Base-by-base conservation (phyloP, 768 basidiomycete genomes). In the Rhodotorula graminis region DNA sequence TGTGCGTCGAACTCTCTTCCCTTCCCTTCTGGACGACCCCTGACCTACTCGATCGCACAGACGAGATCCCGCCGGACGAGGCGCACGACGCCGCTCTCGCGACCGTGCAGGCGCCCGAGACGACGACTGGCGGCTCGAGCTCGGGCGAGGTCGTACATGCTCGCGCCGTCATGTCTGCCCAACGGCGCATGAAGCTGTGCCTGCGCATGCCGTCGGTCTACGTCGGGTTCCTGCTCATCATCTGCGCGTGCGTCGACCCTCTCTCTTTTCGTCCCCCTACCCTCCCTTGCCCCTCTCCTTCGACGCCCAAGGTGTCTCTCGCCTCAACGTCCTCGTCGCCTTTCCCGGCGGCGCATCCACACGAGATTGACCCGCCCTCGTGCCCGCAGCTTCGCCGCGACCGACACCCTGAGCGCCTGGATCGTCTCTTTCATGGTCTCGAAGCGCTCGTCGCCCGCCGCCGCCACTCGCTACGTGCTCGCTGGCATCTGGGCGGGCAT, bases 51-150 rank as follows among this genome's bases (percentile, higher is more conserved):
- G 12, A 2, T 8, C 18, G 21, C 6, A 12, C 71, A 76, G 74
- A 70, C 60, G 57, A 57, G 16, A 33, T 61, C 5, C 74, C 74
- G 14, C 47, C 65, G 19, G 74, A 76, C 62, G 74, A 76, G 50
- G 25, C n/a, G 6, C 73, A 71, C 69, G 69, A 70, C 52, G 66
- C 59, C 15, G 50, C 50, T 6, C 19, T 63, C 27, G 31, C 49
- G 37, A 53, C 69, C 14, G 59, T 42, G 14, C 44, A 57, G 18
- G 56, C 25, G 14, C 57, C 65, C 33, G 62, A 50, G 27, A 49
- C 9, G 44, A 44, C 42, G 59, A 33, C 60, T 3, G 23, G 40
- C 29, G 15, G 37, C 37, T 37, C 25, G 21, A 46, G 25, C 7
- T 44, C 56, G 19, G 73, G 69, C 55, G 65, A 70, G 42, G 69